Percentiles rank a stretch among this genome's conserved stretches.
Conservation (phyloP, 2,329 filamentous ascomycete species). For the Fusarium transvaalense region DNA sequence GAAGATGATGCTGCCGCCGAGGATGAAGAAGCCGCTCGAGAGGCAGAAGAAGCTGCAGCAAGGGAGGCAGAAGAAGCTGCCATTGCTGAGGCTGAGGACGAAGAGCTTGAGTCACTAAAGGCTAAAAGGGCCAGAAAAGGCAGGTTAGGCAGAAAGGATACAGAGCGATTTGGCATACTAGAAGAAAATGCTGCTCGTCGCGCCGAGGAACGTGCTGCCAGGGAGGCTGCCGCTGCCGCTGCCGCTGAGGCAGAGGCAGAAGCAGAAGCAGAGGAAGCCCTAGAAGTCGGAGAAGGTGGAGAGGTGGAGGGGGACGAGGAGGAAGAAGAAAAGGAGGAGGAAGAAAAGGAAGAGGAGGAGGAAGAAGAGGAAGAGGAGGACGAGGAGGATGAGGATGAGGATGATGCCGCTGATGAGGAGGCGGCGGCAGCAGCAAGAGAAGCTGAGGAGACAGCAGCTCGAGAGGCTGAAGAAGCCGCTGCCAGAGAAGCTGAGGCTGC, state of each 20-base stretch:
- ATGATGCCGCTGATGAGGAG: background rate
- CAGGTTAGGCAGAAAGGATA: conserved; percentile 42
- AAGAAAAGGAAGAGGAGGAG: background rate
- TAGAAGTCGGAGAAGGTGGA: conserved; percentile 4
- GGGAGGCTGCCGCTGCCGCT: conserved; percentile 14
- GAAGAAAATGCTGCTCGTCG: conserved; percentile 31
- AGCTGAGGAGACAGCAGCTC: conserved; percentile 40
- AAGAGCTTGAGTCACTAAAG: conserved; percentile 58
- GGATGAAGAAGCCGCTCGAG: conserved; percentile 31
- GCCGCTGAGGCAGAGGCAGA: conserved; percentile 25
- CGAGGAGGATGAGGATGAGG: background rate
- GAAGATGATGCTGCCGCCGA: background rate
- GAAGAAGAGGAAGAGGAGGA: background rate
- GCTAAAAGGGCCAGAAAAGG: conserved; percentile 55
- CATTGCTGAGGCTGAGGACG: conserved; percentile 49
- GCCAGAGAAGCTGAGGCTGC: conserved; percentile 48
- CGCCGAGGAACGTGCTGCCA: conserved; percentile 44
- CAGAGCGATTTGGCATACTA: conserved; percentile 32
- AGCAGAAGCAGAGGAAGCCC: conserved; percentile 19
- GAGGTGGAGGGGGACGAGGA: conserved; percentile 45
- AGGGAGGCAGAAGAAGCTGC: conserved; percentile 47
- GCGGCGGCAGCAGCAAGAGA: background rate
- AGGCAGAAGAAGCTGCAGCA: conserved; percentile 16
- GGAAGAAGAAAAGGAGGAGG: conserved; percentile 9
- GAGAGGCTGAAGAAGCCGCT: conserved; percentile 34